Percentiles rank a stretch among this genome's conserved stretches.
Evolutionary conservation across 805 yeast genomes (phyloP).

Genomic region (Saccharomycopsis vini): DNA sequence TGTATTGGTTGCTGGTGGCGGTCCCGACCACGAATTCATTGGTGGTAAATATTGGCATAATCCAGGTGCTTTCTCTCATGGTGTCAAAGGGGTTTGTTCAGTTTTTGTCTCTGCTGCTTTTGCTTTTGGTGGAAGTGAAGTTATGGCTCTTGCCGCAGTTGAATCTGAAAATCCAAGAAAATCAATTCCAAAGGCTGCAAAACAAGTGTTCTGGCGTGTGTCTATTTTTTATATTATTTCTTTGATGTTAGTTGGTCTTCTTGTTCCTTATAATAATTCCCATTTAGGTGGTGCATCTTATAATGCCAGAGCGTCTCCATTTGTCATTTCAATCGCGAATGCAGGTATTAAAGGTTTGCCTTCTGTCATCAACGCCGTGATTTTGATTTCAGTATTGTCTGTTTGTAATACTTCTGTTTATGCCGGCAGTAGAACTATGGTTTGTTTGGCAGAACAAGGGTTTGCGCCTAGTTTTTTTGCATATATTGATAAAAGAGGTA

Average conservation of each 20-base stretch:
- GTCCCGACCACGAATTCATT: constrained; percentile 35
- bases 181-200: constrained; percentile 50
- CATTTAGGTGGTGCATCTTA: constrained; percentile 31
- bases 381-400: constrained; percentile 61
- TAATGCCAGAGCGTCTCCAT: constrained; percentile 59
- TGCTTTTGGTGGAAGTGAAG: constrained; percentile 60
- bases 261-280: constrained; percentile 49
- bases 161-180: constrained; percentile 44
- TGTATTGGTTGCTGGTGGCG: constrained; percentile 39
- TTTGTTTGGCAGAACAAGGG: constrained; percentile 65
- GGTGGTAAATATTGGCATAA: constrained; percentile 42
- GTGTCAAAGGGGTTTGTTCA: constrained; percentile 45
- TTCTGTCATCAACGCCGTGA: constrained; percentile 62
- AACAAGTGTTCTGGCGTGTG: constrained; percentile 59
- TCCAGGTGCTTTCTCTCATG: constrained; percentile 60
- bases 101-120: constrained; percentile 54
- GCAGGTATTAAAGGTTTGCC: constrained; percentile 32
- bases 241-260: constrained; percentile 44
- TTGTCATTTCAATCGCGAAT: constrained; percentile 58
- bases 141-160: constrained; percentile 57
- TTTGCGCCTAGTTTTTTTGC: constrained; percentile 44
- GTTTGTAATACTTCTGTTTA: constrained; percentile 71
- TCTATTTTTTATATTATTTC: constrained; percentile 48
- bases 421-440: constrained; percentile 64
- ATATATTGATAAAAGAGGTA: constrained; percentile 44